Percentiles rank a stretch among this genome's conserved stretches.
Evolutionary conservation across 2,329 filamentous ascomycete genomes (phyloP).

Genomic region (Neofusicoccum umdonicola): DNA sequence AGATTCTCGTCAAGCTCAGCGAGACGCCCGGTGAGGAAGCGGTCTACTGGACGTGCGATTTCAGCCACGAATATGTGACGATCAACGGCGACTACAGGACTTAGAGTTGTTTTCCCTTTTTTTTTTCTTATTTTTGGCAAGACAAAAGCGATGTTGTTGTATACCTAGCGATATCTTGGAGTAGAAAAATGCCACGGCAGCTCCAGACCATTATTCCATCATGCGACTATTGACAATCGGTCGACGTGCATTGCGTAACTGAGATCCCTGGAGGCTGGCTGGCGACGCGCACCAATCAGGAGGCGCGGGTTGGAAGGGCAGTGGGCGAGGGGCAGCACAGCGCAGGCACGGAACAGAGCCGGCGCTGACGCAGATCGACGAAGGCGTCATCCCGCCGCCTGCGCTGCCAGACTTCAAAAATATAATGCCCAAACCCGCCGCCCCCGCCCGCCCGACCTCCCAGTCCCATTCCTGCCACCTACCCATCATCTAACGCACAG

Average conservation of each 20-base stretch:
- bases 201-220: background rate
- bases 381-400: constrained; percentile 15
- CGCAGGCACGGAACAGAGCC: background rate
- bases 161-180: background rate
- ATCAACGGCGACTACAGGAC: constrained; percentile 69
- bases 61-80: constrained; percentile 77
- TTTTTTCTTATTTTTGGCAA: background rate
- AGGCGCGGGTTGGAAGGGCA: background rate
- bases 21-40: constrained; percentile 62
- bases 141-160: background rate
- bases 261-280: background rate
- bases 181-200: background rate
- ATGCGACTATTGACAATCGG: background rate
- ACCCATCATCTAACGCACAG: background rate
- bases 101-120: constrained; percentile 26
- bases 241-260: background rate
- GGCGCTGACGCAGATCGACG: constrained; percentile 11
- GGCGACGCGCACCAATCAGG: background rate
- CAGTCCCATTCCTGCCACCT: background rate
- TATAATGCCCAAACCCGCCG: constrained; percentile 5
- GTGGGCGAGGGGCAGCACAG: background rate
- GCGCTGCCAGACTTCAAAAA: constrained; percentile 1
- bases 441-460: background rate
- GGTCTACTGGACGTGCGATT: constrained; percentile 82
- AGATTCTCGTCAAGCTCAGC: constrained; percentile 72